Evolutionary conservation across 2,329 filamentous ascomycete species (phyloP), one percentile per base, ranked within the genome.

Genomic region (Paecilomyces niveus): DNA sequence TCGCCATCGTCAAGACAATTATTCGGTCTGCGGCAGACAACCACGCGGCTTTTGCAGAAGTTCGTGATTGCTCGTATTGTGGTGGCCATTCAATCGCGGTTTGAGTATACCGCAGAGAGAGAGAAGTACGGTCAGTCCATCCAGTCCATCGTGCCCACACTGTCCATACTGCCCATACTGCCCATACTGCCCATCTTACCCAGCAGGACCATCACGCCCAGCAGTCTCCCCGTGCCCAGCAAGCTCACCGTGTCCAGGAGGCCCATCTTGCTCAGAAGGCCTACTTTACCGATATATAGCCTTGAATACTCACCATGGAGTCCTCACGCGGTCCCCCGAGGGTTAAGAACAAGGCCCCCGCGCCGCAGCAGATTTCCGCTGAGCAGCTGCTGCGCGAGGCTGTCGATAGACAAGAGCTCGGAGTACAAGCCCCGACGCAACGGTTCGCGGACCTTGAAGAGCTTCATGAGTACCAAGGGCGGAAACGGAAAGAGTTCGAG

Each of bases 261-360:
- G n/a, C n/a, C n/a, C n/a, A n/a, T n/a, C n/a, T n/a, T n/a, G n/a
- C n/a, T n/a, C n/a, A n/a, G n/a, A n/a, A n/a, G n/a, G n/a, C n/a
- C n/a, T n/a, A n/a, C 2, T 6, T 6, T 18, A 7, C 15, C 5
- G 35, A 45, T 15, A 45, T 45, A 45, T 45, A 18, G 24, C 18
- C 3, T 5, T 33, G 13, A 32, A 18, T 52, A 56, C 24, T 66
- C 74, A 84, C 62, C 63, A 97, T 97, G 92, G 93, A 97, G 81
- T 85, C 88, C 59, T 88, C 89, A 65, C 88, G 93, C 64, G 94
- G 93, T 68, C 93, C 94, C 59, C 93, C 94, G 11, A 83, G 92
- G 84, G 94, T 99, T 81, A 97, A 97, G 78, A 97, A 99, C 82
- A 99, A 99, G 88, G 91, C 90, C 64, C 84, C 94, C 1, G 93